A percentile compares a stretch with the other conserved stretches of the same genome.
These are phyloP conservation scores for Starmerella bombicola DNA, from an alignment of 805 yeast species.

Conservation along the genomic window DNA sequence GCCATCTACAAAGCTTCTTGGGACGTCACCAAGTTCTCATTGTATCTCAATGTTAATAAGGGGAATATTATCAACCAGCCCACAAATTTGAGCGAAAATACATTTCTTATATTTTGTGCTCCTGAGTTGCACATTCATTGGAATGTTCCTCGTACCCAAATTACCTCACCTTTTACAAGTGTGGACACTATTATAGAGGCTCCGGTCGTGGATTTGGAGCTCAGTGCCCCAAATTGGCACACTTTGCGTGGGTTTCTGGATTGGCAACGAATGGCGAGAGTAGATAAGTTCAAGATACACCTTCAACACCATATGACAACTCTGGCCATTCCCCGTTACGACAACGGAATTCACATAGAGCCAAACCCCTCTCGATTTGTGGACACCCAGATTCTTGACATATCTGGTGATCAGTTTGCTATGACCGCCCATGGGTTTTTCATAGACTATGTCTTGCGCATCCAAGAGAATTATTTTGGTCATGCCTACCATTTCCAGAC, in stretches of 20 bases:
- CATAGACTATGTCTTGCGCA: constrained; percentile 56
- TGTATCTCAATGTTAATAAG: constrained; percentile 73
- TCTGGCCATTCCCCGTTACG: constrained; percentile 31
- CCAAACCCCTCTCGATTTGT: constrained; percentile 30
- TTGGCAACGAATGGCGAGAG: constrained; percentile 51
- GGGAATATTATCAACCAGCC: constrained; percentile 83
- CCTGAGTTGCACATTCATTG: constrained; percentile 38
- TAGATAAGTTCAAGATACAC: constrained; percentile 44
- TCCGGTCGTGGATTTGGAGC: constrained; percentile 44
- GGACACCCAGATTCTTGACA: constrained; percentile 55
- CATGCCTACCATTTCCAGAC: constrained; percentile 73
- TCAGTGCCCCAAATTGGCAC: constrained; percentile 88
- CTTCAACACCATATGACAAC: constrained; percentile 54
- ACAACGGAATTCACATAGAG: constrained; percentile 26
- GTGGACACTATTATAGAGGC: constrained; percentile 28
- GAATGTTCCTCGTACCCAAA: constrained; percentile 44
- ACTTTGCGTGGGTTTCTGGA: constrained; percentile 62
- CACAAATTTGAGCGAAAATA: constrained; percentile 66
- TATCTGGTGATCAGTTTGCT: constrained; percentile 54
- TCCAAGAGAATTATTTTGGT: constrained; percentile 85
- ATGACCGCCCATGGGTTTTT: constrained; percentile 69
- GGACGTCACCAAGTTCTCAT: constrained; percentile 42
- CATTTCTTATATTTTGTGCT: constrained; percentile 63
- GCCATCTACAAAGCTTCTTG: constrained; percentile 50
- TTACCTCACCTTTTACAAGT: constrained; percentile 23